Evolutionary conservation across 257 asterid genomes (phyloP).

Genomic region (Oldenlandia corymbosa): DNA sequence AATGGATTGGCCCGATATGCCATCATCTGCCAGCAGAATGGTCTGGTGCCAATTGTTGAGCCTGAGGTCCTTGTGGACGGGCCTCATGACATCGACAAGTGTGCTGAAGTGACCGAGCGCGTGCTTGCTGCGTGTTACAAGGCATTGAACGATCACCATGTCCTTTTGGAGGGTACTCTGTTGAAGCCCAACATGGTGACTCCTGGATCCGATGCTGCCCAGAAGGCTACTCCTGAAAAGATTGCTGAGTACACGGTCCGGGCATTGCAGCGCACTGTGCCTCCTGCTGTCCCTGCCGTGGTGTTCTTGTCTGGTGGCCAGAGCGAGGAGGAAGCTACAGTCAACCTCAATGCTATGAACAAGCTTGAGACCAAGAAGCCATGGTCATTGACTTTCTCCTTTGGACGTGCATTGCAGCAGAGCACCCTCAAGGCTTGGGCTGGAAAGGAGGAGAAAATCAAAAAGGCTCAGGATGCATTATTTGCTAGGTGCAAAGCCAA

Average conservation of each 20-base stretch:
- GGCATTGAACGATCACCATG: slow-evolving; percentile 71
- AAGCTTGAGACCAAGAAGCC: slow-evolving; percentile 73
- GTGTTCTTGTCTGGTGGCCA: slow-evolving; percentile 94
- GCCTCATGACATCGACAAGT: slow-evolving; percentile 48
- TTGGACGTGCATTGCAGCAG: slow-evolving; percentile 92
- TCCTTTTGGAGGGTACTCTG: slow-evolving; percentile 62
- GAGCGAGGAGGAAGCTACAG: slow-evolving; percentile 88
- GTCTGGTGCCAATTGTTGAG: slow-evolving; percentile 74
- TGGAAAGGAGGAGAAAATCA: slow-evolving; percentile 65
- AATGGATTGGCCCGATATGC: slow-evolving; percentile 87
- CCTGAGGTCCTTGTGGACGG: slow-evolving; percentile 85
- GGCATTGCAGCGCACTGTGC: slow-evolving; percentile 90
- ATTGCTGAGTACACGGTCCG: slow-evolving; percentile 80
- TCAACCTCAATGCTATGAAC: slow-evolving; percentile 87
- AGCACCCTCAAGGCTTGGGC: slow-evolving; percentile 94
- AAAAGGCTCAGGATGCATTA: slow-evolving; percentile 73
- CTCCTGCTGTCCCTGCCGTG: slow-evolving; percentile 88
- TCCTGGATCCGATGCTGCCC: slow-evolving; percentile 57
- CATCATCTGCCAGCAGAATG: slow-evolving; percentile 87
- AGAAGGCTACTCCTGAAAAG: slow-evolving; percentile 61
- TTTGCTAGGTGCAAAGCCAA: slow-evolving; percentile 77
- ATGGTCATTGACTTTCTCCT: slow-evolving; percentile 81
- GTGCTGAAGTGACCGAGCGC: slow-evolving; percentile 70
- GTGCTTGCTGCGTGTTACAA: slow-evolving; percentile 72
- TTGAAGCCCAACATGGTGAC: slow-evolving; percentile 83